phyloP scores from a whole-genome alignment of 768 basidiomycete genomes.

The Candolleomyces eurysporus region DNA sequence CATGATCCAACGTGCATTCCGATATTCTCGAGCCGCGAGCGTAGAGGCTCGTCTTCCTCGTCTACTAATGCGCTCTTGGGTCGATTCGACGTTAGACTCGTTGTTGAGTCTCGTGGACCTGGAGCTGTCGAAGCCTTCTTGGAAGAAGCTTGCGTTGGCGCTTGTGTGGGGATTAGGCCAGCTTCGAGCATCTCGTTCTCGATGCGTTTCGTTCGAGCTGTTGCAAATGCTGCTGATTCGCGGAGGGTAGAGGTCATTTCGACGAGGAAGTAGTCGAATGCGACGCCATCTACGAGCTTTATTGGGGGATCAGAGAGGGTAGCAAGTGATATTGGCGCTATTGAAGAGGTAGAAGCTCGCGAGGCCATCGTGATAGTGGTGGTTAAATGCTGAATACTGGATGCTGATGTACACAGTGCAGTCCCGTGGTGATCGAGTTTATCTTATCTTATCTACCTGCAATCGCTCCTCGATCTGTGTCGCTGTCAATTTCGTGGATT shows the following conservation, averaged over 20 bases:
- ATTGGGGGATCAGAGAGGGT: slow-evolving; percentile 63
- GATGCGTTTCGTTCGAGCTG: slow-evolving; percentile 59
- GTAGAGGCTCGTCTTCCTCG: slow-evolving; percentile 73
- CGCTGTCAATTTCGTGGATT: too few relatives aligned
- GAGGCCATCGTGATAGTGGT: slow-evolving; percentile 4
- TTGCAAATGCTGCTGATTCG: slow-evolving; percentile 71
- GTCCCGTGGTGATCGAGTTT: too few relatives aligned
- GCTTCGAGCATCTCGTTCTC: slow-evolving; percentile 81
- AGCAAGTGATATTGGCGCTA: slow-evolving; percentile 31
- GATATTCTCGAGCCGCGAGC: slow-evolving; percentile 73
- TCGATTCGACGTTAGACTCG: slow-evolving; percentile 34
- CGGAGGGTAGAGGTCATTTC: slow-evolving; percentile 75
- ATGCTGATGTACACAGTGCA: too few relatives aligned
- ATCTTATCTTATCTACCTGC: too few relatives aligned
- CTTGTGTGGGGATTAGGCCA: slow-evolving; percentile 61
- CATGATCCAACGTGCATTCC: slow-evolving; percentile 86
- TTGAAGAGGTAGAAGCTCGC: slow-evolving; percentile 7
- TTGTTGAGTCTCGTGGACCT: slow-evolving; percentile 34
- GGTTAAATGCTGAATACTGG: too few relatives aligned
- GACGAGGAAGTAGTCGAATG: slow-evolving; percentile 85
- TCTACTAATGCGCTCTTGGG: slow-evolving; percentile 36
- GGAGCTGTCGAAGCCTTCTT: slow-evolving; percentile 39
- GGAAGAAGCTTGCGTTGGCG: slow-evolving; percentile 34
- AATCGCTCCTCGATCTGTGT: too few relatives aligned
- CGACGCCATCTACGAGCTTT: slow-evolving; percentile 61